phyloP scores from a whole-genome alignment of 345 rosid genomes.

The Salix brachista region DNA sequence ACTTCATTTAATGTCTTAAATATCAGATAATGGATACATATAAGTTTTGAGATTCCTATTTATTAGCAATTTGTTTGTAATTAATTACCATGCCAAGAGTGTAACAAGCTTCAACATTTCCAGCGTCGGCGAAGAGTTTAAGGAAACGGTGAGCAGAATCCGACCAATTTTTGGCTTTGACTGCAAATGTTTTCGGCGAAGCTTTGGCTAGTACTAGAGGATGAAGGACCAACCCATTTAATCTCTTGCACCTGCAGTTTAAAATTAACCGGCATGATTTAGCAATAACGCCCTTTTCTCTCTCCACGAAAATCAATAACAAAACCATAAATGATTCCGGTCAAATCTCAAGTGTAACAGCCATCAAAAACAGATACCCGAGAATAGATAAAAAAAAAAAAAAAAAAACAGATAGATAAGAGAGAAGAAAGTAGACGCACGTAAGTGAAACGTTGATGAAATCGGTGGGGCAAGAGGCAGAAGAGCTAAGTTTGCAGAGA shows the following conservation, averaged over 20 bases:
- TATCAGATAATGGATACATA: background rate
- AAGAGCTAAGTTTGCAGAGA: constrained; percentile 56
- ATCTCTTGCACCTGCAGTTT: constrained; percentile 73
- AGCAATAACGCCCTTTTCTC: background rate
- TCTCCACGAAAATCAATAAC: background rate
- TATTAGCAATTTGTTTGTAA: background rate
- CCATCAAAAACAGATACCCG: background rate
- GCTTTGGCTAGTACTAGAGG: constrained; percentile 60
- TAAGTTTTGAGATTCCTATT: background rate
- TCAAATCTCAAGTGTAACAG: background rate
- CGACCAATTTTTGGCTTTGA: constrained; percentile 71
- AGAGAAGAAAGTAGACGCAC: constrained; percentile 37
- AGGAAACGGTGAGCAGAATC: constrained; percentile 80
- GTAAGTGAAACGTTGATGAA: constrained; percentile 61
- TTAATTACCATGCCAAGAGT: constrained; percentile 88
- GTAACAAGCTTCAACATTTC: constrained; percentile 85
- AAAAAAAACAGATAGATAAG: background rate
- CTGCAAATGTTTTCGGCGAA: constrained; percentile 47
- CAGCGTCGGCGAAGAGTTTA: constrained; percentile 75
- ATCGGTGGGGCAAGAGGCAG: constrained; percentile 64
- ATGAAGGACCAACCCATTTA: constrained; percentile 53
- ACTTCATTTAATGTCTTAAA: background rate
- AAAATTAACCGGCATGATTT: background rate
- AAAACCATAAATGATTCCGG: background rate
- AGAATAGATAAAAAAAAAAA: background rate